phyloP scores from a whole-genome alignment of 345 rosid species.

The Hypericum perforatum region DNA sequence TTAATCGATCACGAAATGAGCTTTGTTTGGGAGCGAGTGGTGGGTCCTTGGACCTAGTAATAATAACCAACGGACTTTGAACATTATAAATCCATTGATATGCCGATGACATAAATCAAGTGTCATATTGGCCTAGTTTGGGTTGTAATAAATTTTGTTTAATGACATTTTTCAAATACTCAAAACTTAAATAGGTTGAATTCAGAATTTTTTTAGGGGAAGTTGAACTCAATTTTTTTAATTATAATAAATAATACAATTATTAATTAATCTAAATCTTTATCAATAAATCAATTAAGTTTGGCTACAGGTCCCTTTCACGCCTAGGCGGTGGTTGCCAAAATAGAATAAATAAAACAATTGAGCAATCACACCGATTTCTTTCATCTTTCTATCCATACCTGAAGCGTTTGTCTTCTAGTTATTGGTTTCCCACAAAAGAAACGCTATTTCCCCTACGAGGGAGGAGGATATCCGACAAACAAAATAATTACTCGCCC shows the following conservation, averaged over 20 bases:
- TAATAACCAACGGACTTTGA: too few species aligned
- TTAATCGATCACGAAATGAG: slow-evolving; percentile 14
- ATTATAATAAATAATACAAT: too few species aligned
- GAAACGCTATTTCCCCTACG: slow-evolving; percentile 17
- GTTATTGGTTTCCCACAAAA: slow-evolving; percentile 7
- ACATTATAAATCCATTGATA: too few species aligned
- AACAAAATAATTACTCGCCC: not conserved
- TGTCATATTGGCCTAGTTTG: too few species aligned
- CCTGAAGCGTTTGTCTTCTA: slow-evolving; percentile 9
- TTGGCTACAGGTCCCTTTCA: slow-evolving; percentile 31
- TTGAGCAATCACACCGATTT: slow-evolving; percentile 21
- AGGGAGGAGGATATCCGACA: not conserved
- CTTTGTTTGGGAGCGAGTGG: slow-evolving; percentile 27
- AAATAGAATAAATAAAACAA: slow-evolving; percentile 16
- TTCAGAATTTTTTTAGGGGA: too few species aligned
- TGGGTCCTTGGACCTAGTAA: slow-evolving; percentile 11
- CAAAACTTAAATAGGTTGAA: too few species aligned
- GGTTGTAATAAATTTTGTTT: too few species aligned
- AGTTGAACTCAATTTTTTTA: too few species aligned
- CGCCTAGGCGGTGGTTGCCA: slow-evolving; percentile 18
- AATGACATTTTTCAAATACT: too few species aligned
- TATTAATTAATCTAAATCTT: too few species aligned
- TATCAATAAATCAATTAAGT: slow-evolving; percentile 13
- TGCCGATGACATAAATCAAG: too few species aligned
- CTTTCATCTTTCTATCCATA: slow-evolving; percentile 6